phyloP scores from a whole-genome alignment of 2,329 filamentous ascomycete species.

The Emmonsiellopsis sp. region DNA sequence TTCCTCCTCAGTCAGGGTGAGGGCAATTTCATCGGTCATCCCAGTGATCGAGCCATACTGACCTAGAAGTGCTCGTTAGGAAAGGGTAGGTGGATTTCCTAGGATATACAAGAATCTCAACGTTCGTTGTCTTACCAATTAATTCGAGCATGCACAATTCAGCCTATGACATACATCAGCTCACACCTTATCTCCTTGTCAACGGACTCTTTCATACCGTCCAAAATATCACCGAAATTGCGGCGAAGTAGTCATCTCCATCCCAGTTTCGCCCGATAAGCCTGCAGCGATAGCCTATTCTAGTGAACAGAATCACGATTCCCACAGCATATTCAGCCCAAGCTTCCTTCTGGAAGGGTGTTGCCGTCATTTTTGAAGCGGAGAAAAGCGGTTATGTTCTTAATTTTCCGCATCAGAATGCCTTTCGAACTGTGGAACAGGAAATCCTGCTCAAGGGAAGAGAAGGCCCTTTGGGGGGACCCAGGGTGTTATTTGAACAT shows the following conservation, averaged over 20 bases:
- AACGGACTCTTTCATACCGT: conserved; percentile 18
- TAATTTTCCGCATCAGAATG: too few relatives aligned
- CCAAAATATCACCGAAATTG: conserved; percentile 30
- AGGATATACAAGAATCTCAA: not conserved
- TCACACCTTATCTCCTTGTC: not conserved
- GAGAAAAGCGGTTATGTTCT: too few relatives aligned
- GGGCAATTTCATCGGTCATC: conserved; percentile 23
- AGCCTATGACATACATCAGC: conserved; percentile 6
- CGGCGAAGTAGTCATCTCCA: conserved; percentile 37
- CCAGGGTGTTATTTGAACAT: too few relatives aligned
- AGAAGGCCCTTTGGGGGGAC: too few relatives aligned
- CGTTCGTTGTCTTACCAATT: conserved; percentile 16
- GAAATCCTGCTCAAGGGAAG: too few relatives aligned
- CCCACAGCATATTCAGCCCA: conserved; percentile 39
- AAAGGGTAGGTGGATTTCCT: not conserved
- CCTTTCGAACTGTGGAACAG: too few relatives aligned
- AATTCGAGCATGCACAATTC: conserved; percentile 16
- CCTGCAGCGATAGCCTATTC: conserved; percentile 32
- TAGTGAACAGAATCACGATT: conserved; percentile 27
- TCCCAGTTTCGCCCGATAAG: conserved; percentile 34
- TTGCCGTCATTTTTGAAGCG: conserved; percentile 9
- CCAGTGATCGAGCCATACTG: conserved; percentile 34
- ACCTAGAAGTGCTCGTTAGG: conserved; percentile 17
- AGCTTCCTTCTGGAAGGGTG: conserved; percentile 36
- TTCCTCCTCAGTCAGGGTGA: conserved; percentile 21